A percentile compares a stretch with the other conserved stretches of the same genome.
These are phyloP conservation scores for Isoetes taiwanensis DNA, from an alignment of 75 land plant genomes.

Conservation along the genomic window DNA sequence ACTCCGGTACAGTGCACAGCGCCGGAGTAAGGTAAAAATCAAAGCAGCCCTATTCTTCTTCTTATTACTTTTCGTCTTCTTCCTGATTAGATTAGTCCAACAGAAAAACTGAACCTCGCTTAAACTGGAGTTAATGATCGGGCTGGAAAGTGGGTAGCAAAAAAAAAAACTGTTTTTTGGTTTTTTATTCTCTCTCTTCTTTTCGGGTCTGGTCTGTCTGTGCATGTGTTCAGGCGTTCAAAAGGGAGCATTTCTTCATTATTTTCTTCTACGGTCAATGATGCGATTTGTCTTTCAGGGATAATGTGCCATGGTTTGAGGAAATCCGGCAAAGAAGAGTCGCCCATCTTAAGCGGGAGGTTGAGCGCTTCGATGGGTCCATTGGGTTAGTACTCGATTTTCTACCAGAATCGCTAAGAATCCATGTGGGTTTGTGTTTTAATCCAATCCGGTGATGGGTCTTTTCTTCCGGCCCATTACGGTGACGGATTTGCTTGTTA, in stretches of 20 bases:
- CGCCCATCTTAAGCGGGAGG: slow-evolving; percentile 43
- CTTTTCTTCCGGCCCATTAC: too few species aligned
- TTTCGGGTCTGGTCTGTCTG: not conserved
- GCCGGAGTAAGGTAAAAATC: too few species aligned
- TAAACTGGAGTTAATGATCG: slow-evolving; percentile 11
- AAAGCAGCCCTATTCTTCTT: too few species aligned
- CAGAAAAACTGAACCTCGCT: too few species aligned
- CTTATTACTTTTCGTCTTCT: too few species aligned
- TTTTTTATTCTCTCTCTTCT: not conserved
- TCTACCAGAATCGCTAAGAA: too few species aligned
- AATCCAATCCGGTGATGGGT: too few species aligned
- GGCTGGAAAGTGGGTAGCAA: slow-evolving; percentile 1
- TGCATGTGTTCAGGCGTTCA: not conserved
- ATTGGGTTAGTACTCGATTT: slow-evolving; percentile 33
- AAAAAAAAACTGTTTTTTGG: slow-evolving; percentile 5
- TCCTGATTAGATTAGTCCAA: too few species aligned
- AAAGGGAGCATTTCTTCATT: not conserved
- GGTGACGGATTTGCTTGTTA: too few species aligned
- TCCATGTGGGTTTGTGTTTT: too few species aligned
- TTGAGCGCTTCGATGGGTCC: slow-evolving; percentile 42
- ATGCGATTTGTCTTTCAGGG: slow-evolving; percentile 3
- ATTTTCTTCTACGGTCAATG: not conserved
- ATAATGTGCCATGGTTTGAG: slow-evolving; percentile 33
- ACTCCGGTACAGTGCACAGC: too few species aligned
- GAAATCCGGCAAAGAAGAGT: slow-evolving; percentile 47